Base-by-base conservation (phyloP, 129 eudicot genomes). In the Centella asiatica region DNA sequence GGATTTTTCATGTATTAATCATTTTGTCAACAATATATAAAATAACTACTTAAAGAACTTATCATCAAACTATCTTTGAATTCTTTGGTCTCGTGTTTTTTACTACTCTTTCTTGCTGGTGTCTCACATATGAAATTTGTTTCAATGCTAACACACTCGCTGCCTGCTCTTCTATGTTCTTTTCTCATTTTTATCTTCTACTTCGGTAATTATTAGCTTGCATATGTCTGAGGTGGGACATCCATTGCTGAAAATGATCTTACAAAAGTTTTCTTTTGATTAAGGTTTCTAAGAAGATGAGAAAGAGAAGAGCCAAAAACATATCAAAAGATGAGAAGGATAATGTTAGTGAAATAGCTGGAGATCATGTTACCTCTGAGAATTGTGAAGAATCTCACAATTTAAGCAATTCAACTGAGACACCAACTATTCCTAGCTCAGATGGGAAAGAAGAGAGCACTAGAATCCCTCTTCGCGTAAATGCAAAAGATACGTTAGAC, bases 271-370 rank as follows among this genome's bases (percentile, higher is more conserved):
- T 20, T 64, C 20, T 42, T 49, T 9, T 70, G 62, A 28, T 62
- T 29, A 68, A 92, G 99, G 96, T 93, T 59, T 73, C 99, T 60
- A 87, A 64, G 64, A 93, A 85, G 77, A 64, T 79, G 12, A 87
- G 95, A 73, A 84, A 72, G 90, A 80, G 64, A 70, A 82, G 69
- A 66, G 65, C 51, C 63, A 81, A 79, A 75, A 87, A 81, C 55
- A 56, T 66, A 55, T 51, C 48, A 26, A 58, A 67, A 24, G 62
- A 70, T 29, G 72, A 74, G 77, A 80, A 79, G 33, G 84, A 80
- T 22, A 69, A 29, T 46, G 76, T 50, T 53, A 68, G 67, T 69
- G 69, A 66, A 66, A 55, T 70, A 47, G 65, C 37, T 44, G 68
- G 67, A 70, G 80, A 80, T 55, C 65, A 69, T 64, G 74, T n/a